Evolutionary conservation across 2,329 filamentous ascomycete species (phyloP).

Genomic region (Fonsecaea multimorphosa): DNA sequence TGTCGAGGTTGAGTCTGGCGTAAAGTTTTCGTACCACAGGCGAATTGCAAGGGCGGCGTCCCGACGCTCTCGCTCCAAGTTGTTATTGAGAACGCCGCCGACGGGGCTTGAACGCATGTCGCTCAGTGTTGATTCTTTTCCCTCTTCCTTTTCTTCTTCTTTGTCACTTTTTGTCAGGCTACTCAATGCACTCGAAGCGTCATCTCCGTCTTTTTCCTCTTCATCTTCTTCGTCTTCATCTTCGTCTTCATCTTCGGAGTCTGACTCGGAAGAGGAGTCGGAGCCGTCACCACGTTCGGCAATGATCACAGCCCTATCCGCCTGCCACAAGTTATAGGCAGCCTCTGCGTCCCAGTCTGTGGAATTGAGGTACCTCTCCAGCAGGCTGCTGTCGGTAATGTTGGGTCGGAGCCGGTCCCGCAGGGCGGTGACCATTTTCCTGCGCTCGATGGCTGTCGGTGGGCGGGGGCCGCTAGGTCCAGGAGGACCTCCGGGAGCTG

Average conservation of each 20-base stretch:
- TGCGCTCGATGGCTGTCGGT: background rate
- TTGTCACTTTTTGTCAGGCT: background rate
- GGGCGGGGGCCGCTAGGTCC: background rate
- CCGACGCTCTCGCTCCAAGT: slow-evolving; percentile 27
- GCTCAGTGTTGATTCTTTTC: background rate
- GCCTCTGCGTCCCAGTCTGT: slow-evolving; percentile 4
- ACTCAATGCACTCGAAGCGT: background rate
- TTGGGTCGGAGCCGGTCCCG: background rate
- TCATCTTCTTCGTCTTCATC: background rate
- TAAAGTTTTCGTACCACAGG: background rate
- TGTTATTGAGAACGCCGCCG: slow-evolving; percentile 6
- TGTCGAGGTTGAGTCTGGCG: background rate
- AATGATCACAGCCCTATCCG: background rate
- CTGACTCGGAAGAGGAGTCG: background rate
- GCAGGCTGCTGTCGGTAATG: background rate
- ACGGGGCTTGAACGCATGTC: background rate
- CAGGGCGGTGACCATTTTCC: background rate
- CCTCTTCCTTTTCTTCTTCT: background rate
- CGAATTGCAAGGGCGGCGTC: slow-evolving; percentile 16
- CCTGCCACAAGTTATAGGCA: background rate
- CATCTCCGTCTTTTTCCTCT: background rate
- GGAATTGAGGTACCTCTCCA: background rate
- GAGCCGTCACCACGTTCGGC: background rate
- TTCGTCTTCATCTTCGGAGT: background rate
- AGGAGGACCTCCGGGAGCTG: background rate